phyloP scores from a whole-genome alignment of 225 moss, liverwort and hornwort genomes.

The Sphagnum contortum region DNA sequence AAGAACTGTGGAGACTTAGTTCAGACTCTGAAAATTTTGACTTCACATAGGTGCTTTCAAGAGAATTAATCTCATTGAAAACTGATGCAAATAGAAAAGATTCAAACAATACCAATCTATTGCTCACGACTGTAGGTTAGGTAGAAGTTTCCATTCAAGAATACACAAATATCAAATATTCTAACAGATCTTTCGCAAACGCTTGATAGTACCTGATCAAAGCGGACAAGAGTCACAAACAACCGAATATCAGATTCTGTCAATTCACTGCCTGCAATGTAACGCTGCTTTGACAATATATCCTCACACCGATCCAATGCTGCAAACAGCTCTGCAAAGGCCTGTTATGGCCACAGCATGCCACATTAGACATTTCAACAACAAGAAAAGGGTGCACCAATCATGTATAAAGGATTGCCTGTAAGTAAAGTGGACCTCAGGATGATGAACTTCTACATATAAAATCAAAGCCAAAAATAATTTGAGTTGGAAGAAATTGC shows the following conservation, averaged over 20 bases:
- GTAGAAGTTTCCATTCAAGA: background rate
- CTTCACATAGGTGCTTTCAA: too few relatives aligned
- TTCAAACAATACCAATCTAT: background rate
- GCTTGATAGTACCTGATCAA: slow-evolving; percentile 47
- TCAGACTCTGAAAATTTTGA: too few relatives aligned
- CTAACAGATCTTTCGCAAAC: background rate
- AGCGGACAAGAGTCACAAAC: slow-evolving; percentile 82
- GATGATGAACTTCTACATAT: too few relatives aligned
- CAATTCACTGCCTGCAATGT: slow-evolving; percentile 59
- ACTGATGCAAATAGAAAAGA: background rate
- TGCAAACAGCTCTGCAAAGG: slow-evolving; percentile 47
- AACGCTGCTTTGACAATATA: slow-evolving; percentile 70
- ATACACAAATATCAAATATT: background rate
- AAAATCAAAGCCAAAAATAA: too few relatives aligned
- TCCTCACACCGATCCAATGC: slow-evolving; percentile 67
- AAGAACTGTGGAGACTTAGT: too few relatives aligned
- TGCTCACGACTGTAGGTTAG: background rate
- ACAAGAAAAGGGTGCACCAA: background rate
- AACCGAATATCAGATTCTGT: slow-evolving; percentile 79
- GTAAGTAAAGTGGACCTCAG: too few relatives aligned
- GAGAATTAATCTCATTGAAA: too few relatives aligned
- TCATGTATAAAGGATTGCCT: too few relatives aligned
- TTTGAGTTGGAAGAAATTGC: too few relatives aligned
- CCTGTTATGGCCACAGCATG: slow-evolving; percentile 11
- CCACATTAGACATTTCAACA: background rate